Conservation (phyloP, 352 stramenopile species). For the Pythium brachiatum region DNA sequence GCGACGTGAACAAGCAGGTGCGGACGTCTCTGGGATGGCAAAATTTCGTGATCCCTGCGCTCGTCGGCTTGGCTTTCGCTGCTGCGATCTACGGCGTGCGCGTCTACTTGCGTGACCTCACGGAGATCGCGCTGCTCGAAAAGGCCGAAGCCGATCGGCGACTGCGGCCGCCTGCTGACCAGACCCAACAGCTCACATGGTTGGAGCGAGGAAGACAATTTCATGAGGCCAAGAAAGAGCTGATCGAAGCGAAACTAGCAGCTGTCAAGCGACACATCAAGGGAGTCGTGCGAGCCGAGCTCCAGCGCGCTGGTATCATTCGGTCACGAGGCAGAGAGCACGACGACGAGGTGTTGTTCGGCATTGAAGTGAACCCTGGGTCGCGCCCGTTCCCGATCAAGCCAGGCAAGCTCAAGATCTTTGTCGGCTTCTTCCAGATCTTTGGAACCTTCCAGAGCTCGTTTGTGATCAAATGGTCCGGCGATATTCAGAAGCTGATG, state of each 20-base stretch:
- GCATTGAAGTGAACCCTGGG: conserved; percentile 47
- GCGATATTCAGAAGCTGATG: conserved; percentile 57
- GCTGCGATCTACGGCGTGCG: conserved; percentile 36
- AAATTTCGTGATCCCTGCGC: conserved; percentile 68
- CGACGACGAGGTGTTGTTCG: conserved; percentile 47
- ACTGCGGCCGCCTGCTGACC: conserved; percentile 29
- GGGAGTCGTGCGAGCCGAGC: conserved; percentile 7
- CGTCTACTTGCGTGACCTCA: conserved; percentile 56
- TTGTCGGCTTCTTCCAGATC: conserved; percentile 81
- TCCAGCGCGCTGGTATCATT: conserved; percentile 19
- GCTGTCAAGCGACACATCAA: conserved; percentile 29
- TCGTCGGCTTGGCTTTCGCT: conserved; percentile 38
- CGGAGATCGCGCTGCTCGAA: conserved; percentile 53
- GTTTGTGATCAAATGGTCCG: conserved; percentile 68
- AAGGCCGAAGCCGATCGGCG: conserved; percentile 63
- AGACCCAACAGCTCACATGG: conserved; percentile 21
- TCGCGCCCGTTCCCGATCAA: conserved; percentile 49
- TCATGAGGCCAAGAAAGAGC: conserved; percentile 27
- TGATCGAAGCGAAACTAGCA: conserved; percentile 27
- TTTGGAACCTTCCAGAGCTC: conserved; percentile 73
- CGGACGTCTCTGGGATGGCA: conserved; percentile 57
- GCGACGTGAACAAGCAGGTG: conserved; percentile 46
- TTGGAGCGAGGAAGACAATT: conserved; percentile 24
- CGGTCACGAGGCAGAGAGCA: not conserved
- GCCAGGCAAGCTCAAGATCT: conserved; percentile 76